Percentiles rank a stretch among this genome's conserved stretches.
Conservation (phyloP, 23 red algal genomes). For the Porphyridium purpureum region DNA sequence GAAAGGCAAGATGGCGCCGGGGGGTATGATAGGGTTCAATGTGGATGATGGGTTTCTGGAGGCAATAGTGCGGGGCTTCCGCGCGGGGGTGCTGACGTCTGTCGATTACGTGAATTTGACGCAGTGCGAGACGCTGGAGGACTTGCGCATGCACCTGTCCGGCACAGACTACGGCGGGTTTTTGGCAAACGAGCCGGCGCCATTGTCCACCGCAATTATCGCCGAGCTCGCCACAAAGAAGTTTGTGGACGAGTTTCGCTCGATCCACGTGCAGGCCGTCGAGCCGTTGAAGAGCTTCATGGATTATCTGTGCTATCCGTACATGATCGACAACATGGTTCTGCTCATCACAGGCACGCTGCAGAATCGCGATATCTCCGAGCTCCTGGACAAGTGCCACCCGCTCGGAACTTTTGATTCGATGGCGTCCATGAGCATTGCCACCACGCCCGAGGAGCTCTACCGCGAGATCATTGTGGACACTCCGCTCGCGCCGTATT, state of each 20-base stretch:
- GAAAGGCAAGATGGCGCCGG: constrained; percentile 35
- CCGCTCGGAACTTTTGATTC: constrained; percentile 78
- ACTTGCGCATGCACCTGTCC: constrained; percentile 87
- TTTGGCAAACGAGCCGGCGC: constrained; percentile 83
- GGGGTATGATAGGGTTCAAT: constrained; percentile 85
- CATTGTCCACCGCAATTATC: constrained; percentile 55
- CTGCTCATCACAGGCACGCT: constrained; percentile 83
- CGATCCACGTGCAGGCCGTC: constrained; percentile 45
- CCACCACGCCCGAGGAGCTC: constrained; percentile 76
- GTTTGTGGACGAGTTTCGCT: constrained; percentile 73
- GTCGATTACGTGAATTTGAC: constrained; percentile 73
- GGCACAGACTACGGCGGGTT: constrained; percentile 74
- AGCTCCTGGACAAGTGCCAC: constrained; percentile 98
- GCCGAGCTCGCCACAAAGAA: constrained; percentile 51
- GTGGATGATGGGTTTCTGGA: constrained; percentile 88
- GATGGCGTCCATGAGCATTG: constrained; percentile 77
- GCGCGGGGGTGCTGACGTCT: constrained; percentile 54
- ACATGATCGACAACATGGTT: constrained; percentile 99
- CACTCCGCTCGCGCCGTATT: constrained; percentile 95
- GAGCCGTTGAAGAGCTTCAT: constrained; percentile 75
- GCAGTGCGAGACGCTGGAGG: constrained; percentile 87
- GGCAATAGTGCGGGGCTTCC: constrained; percentile 79
- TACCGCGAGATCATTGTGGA: constrained; percentile 95
- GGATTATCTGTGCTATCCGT: constrained; percentile 94
- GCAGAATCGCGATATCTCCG: constrained; percentile 65